Base-by-base conservation (phyloP, 768 basidiomycete species). In the Tulasnella sp. region DNA sequence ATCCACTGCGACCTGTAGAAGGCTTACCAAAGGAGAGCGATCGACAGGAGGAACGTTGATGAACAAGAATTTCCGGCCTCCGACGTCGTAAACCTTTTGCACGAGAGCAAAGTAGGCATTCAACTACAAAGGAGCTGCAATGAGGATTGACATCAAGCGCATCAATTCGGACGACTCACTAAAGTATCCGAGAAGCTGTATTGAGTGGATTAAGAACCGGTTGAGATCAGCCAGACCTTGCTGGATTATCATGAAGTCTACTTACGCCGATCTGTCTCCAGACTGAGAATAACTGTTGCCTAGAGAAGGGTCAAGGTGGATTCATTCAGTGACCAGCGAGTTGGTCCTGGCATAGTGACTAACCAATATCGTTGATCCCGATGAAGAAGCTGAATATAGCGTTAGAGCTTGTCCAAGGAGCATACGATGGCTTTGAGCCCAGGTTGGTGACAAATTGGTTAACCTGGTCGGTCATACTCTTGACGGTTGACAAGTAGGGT, bases 321-420 rank as follows among this genome's bases (percentile, higher is more conserved):
- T n/a, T 1, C 1, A 65, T 19, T 3, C 12, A 0, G 7, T 35
- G 63, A n/a, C 1, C 0, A 4, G 8, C n/a, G n/a, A 34, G 59
- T 34, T 5, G 63, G n/a, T n/a, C n/a, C n/a, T n/a, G 3, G 81
- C 81, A 68, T 82, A 44, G 41, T 5, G 29, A n/a, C 36, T 68
- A 26, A 75, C 69, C 87, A 39, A 90, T 83, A 75, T 90, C 89
- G 76, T 90, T 90, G 75, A 90, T 87, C 0, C 89, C 89, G 71
- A 90, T 89, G 83, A 84, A 90, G 22, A 89, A 78, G 0, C 86
- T 85, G 79, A 90, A 90, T 62, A 90, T 75, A 69, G 87, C 77
- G 76, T 89, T 86, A 3, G 77, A 75, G 71, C 84, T 83, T 22
- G 83, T 83, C 89, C 89, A 90, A 0, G 84, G 83, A 1, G 85